A percentile compares a stretch with the other conserved stretches of the same genome.
Conservation (phyloP, 805 yeast genomes). For the Sugiyamaella chiloensis region DNA sequence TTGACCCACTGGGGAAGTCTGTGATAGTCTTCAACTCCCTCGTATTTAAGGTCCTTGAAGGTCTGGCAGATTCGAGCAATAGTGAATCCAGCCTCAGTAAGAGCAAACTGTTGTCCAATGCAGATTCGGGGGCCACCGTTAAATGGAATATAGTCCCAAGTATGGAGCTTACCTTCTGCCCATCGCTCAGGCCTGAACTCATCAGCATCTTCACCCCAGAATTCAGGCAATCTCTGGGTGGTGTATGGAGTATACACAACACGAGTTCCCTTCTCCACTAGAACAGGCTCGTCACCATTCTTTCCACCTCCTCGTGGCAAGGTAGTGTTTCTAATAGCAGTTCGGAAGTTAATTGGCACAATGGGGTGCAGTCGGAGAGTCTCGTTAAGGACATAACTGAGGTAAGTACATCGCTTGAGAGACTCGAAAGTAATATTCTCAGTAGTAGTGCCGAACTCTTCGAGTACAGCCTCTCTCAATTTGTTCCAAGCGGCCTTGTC, state of each 20-base stretch:
- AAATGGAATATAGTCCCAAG: constrained; percentile 52
- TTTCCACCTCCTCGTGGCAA: constrained; percentile 53
- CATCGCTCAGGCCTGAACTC: constrained; percentile 50
- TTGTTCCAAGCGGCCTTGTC: constrained; percentile 32
- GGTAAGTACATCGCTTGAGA: constrained; percentile 46
- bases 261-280: constrained; percentile 43
- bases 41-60: constrained; percentile 12
- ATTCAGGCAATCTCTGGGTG: constrained; percentile 42
- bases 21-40: constrained; percentile 11
- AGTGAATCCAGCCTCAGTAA: constrained; percentile 49
- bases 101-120: constrained; percentile 55
- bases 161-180: constrained; percentile 37
- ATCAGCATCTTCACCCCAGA: constrained; percentile 47
- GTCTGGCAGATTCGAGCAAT: constrained; percentile 38
- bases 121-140: constrained; percentile 58
- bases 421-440: constrained; percentile 41
- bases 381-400: constrained; percentile 49
- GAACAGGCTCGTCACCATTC: constrained; percentile 39
- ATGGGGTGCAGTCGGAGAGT: constrained; percentile 50
- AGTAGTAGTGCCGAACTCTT: constrained; percentile 34
- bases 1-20: constrained; percentile 14
- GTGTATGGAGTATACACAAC: constrained; percentile 41
- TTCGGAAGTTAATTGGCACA: constrained; percentile 49
- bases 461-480: constrained; percentile 40
- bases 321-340: constrained; percentile 44